Base-by-base conservation (phyloP, 306 rosid species). In the Acmispon strigosus region DNA sequence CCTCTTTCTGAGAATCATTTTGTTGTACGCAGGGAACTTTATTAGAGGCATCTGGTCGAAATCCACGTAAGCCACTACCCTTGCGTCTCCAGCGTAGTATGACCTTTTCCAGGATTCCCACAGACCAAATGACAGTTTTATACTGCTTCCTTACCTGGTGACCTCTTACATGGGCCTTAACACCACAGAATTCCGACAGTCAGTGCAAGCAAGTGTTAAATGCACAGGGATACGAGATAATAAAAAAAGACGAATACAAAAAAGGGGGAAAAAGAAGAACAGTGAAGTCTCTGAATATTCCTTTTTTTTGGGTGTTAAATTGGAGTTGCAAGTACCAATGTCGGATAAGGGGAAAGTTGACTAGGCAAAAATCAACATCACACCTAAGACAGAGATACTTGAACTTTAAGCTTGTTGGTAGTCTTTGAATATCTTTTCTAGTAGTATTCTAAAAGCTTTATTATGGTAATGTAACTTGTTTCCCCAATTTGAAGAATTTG, bases 21-120 rank as follows among this genome's bases (percentile, higher is more conserved):
- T 72, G 73, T 37, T 60, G 50, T 66, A 1, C 44, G 20, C 37
- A 5, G 8, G 86, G 83, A 60, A 62, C 89, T 82, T 87, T 84
- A 53, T 64, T 56, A 69, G 58, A 72, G 48, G 83, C 66, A 60
- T 89, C 93, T 1, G 78, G 78, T 71, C 86, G 83, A 81, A 88
- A 91, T 44, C 97, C 97, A n/a, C 96, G 92, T 34, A 92, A 80
- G 68, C 97, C 94, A 37, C 88, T 83, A 69, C 94, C 94, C 81
- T 89, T 92, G 44, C 97, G 96, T 79, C 97, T 89, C 97, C 97
- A 92, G 3, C 97, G 92, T 72, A 92, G 80, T 73, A 92, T 89
- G 70, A 89, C 76, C 81, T 91, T 91, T 72, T 92, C 97, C 72
- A 92, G 74, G 72, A 92, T 86, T 73, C 97, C 96, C 55, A 92